These are phyloP conservation scores for Delphinella strobiligena DNA, from an alignment of 2,329 filamentous ascomycete genomes.

Conservation along the genomic window DNA sequence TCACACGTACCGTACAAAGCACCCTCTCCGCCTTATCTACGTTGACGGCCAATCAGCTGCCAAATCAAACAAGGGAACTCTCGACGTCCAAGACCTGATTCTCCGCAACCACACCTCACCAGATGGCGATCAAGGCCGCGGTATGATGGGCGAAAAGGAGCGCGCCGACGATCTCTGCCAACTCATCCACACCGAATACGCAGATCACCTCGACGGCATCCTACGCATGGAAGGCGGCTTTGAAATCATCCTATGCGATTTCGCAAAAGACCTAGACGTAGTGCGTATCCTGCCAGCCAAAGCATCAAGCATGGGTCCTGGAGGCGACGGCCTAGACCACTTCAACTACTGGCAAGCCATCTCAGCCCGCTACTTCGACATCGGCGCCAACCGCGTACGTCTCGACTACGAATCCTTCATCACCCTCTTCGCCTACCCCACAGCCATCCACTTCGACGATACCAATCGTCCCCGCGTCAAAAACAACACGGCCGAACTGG, in stretches of 20 bases:
- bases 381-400: conserved; percentile 30
- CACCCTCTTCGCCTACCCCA: conserved; percentile 30
- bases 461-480: conserved; percentile 27
- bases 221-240: conserved; percentile 59
- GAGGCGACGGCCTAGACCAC: conserved; percentile 9
- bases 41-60: conserved; percentile 59
- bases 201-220: conserved; percentile 46
- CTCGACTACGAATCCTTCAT: conserved; percentile 39
- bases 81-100: conserved; percentile 55
- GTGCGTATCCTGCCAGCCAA: conserved; percentile 20
- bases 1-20: conserved; percentile 51
- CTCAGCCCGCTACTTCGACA: conserved; percentile 30
- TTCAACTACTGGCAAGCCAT: conserved; percentile 29
- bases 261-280: conserved; percentile 31
- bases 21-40: conserved; percentile 50
- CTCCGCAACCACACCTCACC: conserved; percentile 24
- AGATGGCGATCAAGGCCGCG: conserved; percentile 6
- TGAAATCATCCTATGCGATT: conserved; percentile 58
- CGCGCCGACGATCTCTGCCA: conserved; percentile 47
- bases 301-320: conserved; percentile 5
- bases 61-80: conserved; percentile 52
- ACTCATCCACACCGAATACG: conserved; percentile 38
- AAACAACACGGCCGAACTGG: conserved; percentile 23
- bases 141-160: conserved; percentile 32
- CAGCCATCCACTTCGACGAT: conserved; percentile 23